Base-by-base conservation (phyloP, 306 rosid species). In the Arachis hypogaea region DNA sequence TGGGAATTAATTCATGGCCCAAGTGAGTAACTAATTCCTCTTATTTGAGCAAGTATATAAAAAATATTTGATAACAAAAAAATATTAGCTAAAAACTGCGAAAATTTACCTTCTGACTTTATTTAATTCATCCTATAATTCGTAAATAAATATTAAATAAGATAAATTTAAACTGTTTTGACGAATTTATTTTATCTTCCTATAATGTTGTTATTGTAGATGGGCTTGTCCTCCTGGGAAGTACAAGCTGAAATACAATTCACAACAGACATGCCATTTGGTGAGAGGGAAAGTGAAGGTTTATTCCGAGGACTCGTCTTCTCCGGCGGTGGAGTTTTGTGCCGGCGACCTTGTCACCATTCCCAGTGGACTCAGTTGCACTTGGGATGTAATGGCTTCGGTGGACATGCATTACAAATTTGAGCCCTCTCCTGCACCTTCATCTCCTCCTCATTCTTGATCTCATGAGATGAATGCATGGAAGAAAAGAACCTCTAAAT, bases 151-250 rank as follows among this genome's bases (percentile, higher is more conserved):
- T 43, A 43, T 22, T 22, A 22, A 22, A 22, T 22, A 22, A 22
- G 22, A 22, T 1, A 22, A 22, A 22, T 22, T 22, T 22, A 22
- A 22, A 22, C 22, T 22, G 22, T 22, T 22, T 22, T 22, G 1
- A 0, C 22, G 22, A 22, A 22, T 22, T 22, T 22, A 22, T 22
- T 22, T 22, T 22, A 1, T 22, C 28, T 22, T 22, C 28, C 28
- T 22, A 22, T 22, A 22, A 22, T 22, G 28, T 22, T 22, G 28
- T 22, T 22, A 22, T 7, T 7, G 18, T 45, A 89, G 94, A 75
- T 89, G 92, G 94, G 94, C 89, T 33, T 89, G 94, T 43, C 86
- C 94, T 7, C 86, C 94, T 0, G 94, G 92, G 43, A 89, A 79
- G 73, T 89, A 79, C 82, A 85, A 70, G 72, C 76, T 89, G 50